Conservation (phyloP, 352 stramenopile species). For the Phytophthora podocarpi region DNA sequence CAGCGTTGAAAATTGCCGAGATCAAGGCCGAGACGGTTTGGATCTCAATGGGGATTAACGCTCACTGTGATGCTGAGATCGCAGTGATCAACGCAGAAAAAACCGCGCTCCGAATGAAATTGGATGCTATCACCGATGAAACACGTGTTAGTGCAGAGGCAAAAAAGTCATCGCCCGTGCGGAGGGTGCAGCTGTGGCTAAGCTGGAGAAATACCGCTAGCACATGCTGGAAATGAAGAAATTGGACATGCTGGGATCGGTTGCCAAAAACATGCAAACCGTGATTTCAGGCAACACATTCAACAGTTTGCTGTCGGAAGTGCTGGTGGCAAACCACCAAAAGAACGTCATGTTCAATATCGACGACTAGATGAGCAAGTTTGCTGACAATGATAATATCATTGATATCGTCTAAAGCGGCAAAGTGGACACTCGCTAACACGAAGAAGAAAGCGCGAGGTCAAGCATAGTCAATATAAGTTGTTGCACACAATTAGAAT, state of each 20-base stretch:
- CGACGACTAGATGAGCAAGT: slow-evolving; percentile 27
- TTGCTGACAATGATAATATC: no score
- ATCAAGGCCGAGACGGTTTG: slow-evolving; percentile 50
- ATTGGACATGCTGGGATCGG: slow-evolving; percentile 40
- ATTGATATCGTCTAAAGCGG: no score
- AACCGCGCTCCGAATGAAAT: slow-evolving; percentile 38
- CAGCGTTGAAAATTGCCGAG: slow-evolving; percentile 45
- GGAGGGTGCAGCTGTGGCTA: slow-evolving; percentile 40
- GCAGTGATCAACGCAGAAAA: slow-evolving; percentile 44
- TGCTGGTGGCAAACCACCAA: slow-evolving; percentile 53
- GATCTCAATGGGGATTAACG: slow-evolving; percentile 47
- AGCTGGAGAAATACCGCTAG: slow-evolving; percentile 45
- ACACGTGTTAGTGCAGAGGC: slow-evolving; percentile 34
- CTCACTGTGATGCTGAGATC: slow-evolving; percentile 47
- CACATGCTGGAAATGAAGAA: slow-evolving; percentile 50
- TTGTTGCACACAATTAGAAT: no score
- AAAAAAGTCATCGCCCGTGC: slow-evolving; percentile 48
- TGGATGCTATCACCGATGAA: slow-evolving; percentile 42
- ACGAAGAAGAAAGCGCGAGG: no score
- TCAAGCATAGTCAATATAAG: no score
- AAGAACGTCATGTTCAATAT: slow-evolving; percentile 51
- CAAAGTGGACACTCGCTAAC: no score
- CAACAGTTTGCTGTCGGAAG: slow-evolving; percentile 53
- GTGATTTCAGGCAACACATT: slow-evolving; percentile 50
- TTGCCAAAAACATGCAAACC: slow-evolving; percentile 45